These are phyloP conservation scores for Stachybotrys chlorohalonatus DNA, from an alignment of 2,329 filamentous ascomycete genomes.

Conservation along the genomic window DNA sequence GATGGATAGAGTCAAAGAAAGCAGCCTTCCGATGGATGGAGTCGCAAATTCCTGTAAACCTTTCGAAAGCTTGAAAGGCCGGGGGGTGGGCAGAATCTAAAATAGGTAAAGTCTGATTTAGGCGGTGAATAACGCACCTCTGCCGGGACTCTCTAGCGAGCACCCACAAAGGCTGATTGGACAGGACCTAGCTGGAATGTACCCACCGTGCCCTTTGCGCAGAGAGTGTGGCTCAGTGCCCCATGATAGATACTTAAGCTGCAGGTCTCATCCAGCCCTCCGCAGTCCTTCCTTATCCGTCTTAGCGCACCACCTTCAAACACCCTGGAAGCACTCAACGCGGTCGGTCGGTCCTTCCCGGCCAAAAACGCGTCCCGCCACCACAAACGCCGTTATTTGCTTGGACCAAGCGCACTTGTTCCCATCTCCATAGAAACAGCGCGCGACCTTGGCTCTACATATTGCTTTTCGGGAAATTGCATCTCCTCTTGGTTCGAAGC, in stretches of 20 bases:
- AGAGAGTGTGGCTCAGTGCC: too few species aligned
- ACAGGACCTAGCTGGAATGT: too few species aligned
- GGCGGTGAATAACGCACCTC: not conserved
- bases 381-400: not conserved
- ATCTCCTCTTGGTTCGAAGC: not conserved
- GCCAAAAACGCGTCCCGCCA: not conserved
- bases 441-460: not conserved
- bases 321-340: not conserved
- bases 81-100: not conserved
- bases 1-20: not conserved
- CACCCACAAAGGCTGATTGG: too few species aligned
- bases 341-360: not conserved
- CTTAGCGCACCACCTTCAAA: not conserved
- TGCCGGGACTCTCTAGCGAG: not conserved
- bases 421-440: constrained; percentile 1
- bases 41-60: not conserved
- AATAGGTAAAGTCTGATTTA: not conserved
- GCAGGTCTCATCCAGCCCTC: too few species aligned
- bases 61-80: not conserved
- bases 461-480: too few species aligned
- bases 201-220: too few species aligned
- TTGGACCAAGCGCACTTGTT: not conserved
- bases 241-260: too few species aligned
- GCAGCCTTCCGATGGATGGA: not conserved
- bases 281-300: not conserved